Base-by-base conservation (phyloP, 2,329 filamentous ascomycete genomes). In the Microcyclosporella mali region DNA sequence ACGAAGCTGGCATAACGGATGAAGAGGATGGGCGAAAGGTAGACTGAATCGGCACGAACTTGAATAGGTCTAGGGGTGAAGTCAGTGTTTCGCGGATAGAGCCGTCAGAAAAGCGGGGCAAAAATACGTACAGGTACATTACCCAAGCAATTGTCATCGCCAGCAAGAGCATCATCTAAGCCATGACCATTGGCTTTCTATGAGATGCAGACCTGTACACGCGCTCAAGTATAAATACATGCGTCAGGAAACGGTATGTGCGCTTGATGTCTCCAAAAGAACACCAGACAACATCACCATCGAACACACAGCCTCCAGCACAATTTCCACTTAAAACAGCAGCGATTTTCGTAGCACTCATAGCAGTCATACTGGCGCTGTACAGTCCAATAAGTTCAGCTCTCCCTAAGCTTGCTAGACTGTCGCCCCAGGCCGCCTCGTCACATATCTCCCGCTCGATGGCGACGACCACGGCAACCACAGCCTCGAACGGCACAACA, bases 291-390 rank as follows among this genome's bases (percentile, higher is more conserved):
- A 27, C 34, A n/a, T 33, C 14, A 34, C 18, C 41, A 28, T 34
- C 36, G 18, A 34, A 44, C 32, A 6, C 39, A 33, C 37, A 29
- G 15, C 25, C 37, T 40, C 17, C 39, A 33, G 18, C 39, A 44
- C 37, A 44, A 14, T 47, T 55, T 35, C 45, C 49, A 18, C 50
- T 55, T 49, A 62, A 56, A 45, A 45, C 52, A 47, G 42, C 54
- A 46, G 59, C 60, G 33, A 47, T 56, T 41, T 32, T 60, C 44
- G 40, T 61, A 43, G 58, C 59, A 27, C 28, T 70, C 30, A 36
- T 69, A 56, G 66, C 68, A 52, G 45, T 70, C 66, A 66, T 59
- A 45, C 63, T 73, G 70, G 70, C 70, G 46, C 59, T 71, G 55
- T 67, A 66, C 42, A 61, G 53, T 33, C 59, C 66, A 3, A 49